Percentiles rank a stretch among this genome's conserved stretches.
phyloP scores from a whole-genome alignment of 805 yeast species.

The Hanseniaspora vineae region DNA sequence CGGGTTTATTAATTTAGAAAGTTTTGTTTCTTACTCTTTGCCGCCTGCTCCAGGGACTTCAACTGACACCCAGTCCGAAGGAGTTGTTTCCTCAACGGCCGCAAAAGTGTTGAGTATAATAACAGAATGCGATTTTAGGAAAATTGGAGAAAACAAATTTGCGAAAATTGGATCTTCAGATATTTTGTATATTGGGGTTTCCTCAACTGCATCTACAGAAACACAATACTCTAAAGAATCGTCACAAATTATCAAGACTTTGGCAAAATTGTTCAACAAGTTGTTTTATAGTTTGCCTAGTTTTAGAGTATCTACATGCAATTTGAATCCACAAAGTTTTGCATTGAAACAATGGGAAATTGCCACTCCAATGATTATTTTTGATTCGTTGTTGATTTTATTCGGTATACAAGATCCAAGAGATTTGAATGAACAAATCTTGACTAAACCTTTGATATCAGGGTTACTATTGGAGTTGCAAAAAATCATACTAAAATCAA shows the following conservation, averaged over 20 bases:
- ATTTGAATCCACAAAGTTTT: neutral
- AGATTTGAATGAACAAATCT: conserved; percentile 46
- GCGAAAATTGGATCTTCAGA: conserved; percentile 21
- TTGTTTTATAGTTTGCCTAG: conserved; percentile 13
- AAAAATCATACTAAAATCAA: conserved; percentile 69
- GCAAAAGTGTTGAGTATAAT: conserved; percentile 41
- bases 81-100: conserved; percentile 9
- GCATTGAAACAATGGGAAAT: neutral
- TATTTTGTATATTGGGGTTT: conserved; percentile 6
- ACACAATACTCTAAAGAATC: conserved; percentile 13
- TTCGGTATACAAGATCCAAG: conserved; percentile 60
- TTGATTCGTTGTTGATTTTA: conserved; percentile 62
- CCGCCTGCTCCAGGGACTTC: conserved; percentile 18
- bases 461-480: conserved; percentile 68
- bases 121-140: conserved; percentile 47
- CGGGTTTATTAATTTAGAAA: conserved; percentile 61
- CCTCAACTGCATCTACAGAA: neutral
- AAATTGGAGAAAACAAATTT: conserved; percentile 32
- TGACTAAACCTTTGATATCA: conserved; percentile 74
- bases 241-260: conserved; percentile 15
- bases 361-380: conserved; percentile 31
- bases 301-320: neutral
- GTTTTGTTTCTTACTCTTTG: conserved; percentile 41
- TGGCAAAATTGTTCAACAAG: conserved; percentile 20
- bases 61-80: no score